Base-by-base conservation (phyloP, 2,329 filamentous ascomycete genomes). In the Curvularia lunata region DNA sequence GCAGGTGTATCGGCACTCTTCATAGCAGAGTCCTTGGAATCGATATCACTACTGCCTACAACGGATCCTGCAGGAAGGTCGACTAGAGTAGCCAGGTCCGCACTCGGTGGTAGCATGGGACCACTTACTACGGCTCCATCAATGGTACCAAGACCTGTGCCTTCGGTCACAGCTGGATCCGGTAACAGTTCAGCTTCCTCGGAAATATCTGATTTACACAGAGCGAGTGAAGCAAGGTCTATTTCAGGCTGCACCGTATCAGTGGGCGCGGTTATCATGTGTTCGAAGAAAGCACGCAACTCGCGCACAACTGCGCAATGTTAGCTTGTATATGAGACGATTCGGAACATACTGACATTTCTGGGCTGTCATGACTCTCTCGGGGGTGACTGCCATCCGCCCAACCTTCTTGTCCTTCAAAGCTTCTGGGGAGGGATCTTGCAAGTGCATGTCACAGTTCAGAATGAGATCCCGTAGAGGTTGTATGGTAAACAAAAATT, bases 401-500 rank as follows among this genome's bases (percentile, higher is more conserved):
- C 91, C 92, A 38, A 97, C 90, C 32, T 87, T 85, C 64, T 93
- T 91, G 27, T 81, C 79, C 48, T 82, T 80, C 41, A 95, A 81
- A 25, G 81, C 84, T 56, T 86, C 84, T 41, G 88, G 86, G 8
- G 84, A 85, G 4, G 91, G 77, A 3, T 89, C 85, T 70, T 95
- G 85, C 63, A 88, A 86, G 68, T 89, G 85, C 4, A 86, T 77
- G 25, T 94, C 87, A 64, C 91, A 91, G 48, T 91, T 82, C 56
- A 96, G 81, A 3, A 97, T 88, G 63, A 97, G 85, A 5, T 95
- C 85, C 48, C 94, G 86, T 28, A 98, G 82, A 2, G 91, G 88
- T 60, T 88, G 89, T 54, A 98, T 86, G 0, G 93, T 96, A 74
- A 96, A 97, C 65, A 97, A 90, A 73, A 96, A 98, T 69, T 99